Evolutionary conservation across 306 rosid genomes (phyloP), one percentile per base, ranked within the genome.

Genomic region (Luffa aegyptiaca): DNA sequence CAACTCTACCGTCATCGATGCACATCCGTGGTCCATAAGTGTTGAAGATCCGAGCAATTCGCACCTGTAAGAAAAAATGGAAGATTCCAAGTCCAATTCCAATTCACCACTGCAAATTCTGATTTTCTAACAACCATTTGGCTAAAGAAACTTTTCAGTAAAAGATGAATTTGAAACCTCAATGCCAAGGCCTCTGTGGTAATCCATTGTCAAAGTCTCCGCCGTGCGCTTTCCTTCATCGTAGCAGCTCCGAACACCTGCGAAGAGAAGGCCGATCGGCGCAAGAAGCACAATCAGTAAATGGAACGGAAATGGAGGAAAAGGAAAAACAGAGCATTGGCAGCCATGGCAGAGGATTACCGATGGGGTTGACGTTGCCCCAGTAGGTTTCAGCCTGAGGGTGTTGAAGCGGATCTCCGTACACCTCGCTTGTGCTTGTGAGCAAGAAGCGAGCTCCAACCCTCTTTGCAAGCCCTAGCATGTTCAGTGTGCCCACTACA

Each of bases 331-430:
- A 77, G 63, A 20, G 49, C 6, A 26, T 13, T 21, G 68, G 52
- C 20, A 41, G 63, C 52, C 51, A 36, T 56, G 41, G 46, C 31
- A 18, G 53, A 11, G 39, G 8, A 49, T 39, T 82, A 92, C 98
- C 98, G 21, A 94, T 94, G 69, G 98, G 98, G 80, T 94, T 94
- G 80, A 94, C 98, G 56, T 94, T 92, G 63, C 98, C 98, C 98
- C 98, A 94, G 56, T 92, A 94, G 51, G 92, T 86, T 86, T 94
- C 98, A 72, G 73, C 87, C 85, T 94, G 98, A 45, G 98, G 98
- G 59, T 94, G 97, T 59, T 94, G 93, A 53, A 94, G 91, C 8
- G 98, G 98, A 82, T 94, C 98, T 20, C 98, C 98, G 41, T 94
- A 92, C 14, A 94, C 98, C 81, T 94, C 98, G 80, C 97, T 94